Base-by-base conservation (phyloP, 2,329 filamentous ascomycete genomes). In the Diplodia intermedia region DNA sequence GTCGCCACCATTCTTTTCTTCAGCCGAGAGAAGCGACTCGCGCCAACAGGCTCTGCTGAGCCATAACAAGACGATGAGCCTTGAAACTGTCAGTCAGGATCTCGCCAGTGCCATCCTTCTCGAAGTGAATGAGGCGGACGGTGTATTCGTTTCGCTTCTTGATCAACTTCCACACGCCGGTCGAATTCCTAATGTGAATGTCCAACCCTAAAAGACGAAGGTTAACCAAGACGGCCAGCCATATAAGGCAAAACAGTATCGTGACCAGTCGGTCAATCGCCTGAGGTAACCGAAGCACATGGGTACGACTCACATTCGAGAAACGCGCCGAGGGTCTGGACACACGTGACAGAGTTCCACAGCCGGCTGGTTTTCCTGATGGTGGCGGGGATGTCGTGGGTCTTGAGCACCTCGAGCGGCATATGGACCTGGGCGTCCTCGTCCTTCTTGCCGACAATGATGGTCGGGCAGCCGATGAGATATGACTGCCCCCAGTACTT, bases 401-500 rank as follows among this genome's bases (percentile, higher is more conserved):
- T 97, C 69, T 92, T 87, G 38, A 97, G 86, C 75, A 97, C 92
- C 76, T 97, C 88, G 14, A 96, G 76, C 14, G 85, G 66, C 15
- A 31, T 26, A 5, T 47, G 43, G 4, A 53, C 84, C 26, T 99
- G 83, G 65, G 92, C 86, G 8, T 95, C 94, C 67, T 89, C 76
- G 57, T 53, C 43, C 11, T 49, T 29, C 60, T 38, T 63, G 29
- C 95, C 95, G 36, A 99, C 91, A 55, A 97, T 88, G 71, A 99
- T 92, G 72, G 90, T 95, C 0, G 93, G 93, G 0, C 98, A 94
- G 50, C 94, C 94, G 1, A 99, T 89, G 2, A 99, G 84, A 76
- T 97, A 99, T 0, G 92, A 97, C 79, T 98, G 95, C 15, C 94
- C 92, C 95, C 95, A 99, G 81, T 94, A 97, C 75, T 96, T 96